These are phyloP conservation scores for Macroventuria anomochaeta DNA, from an alignment of 2,329 filamentous ascomycete genomes.

Conservation along the genomic window DNA sequence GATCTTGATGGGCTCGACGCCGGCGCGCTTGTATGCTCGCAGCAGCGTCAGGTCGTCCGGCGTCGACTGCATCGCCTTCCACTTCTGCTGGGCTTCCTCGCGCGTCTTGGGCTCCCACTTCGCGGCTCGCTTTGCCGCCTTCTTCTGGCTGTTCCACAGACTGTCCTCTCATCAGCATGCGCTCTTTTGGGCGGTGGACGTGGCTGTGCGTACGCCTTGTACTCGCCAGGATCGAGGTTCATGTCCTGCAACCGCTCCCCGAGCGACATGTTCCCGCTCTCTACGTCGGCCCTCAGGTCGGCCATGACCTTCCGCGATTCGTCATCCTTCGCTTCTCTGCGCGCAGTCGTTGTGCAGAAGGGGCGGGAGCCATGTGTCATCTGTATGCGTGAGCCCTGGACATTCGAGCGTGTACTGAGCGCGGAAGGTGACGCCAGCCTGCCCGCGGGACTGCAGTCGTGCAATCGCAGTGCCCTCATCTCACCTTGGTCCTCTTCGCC, in stretches of 20 bases:
- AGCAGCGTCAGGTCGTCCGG: slow-evolving; percentile 42
- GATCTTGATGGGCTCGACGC: slow-evolving; percentile 44
- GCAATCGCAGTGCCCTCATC: slow-evolving; percentile 6
- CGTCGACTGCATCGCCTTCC: slow-evolving; percentile 39
- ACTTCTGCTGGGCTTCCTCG: slow-evolving; percentile 37
- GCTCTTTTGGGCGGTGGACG: neutral
- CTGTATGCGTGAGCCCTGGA: slow-evolving; percentile 32
- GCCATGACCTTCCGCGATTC: slow-evolving; percentile 20
- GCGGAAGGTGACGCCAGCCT: too few relatives aligned
- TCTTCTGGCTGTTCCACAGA: slow-evolving; percentile 35
- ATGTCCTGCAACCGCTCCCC: slow-evolving; percentile 38
- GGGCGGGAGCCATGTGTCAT: slow-evolving; percentile 33
- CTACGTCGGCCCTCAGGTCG: slow-evolving; percentile 26
- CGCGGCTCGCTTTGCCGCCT: slow-evolving; percentile 26
- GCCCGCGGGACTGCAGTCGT: too few relatives aligned
- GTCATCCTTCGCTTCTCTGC: slow-evolving; percentile 30
- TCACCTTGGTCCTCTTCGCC: slow-evolving; percentile 53
- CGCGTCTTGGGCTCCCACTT: slow-evolving; percentile 39
- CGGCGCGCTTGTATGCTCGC: slow-evolving; percentile 41
- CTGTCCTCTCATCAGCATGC: slow-evolving; percentile 28
- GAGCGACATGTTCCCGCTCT: slow-evolving; percentile 31
- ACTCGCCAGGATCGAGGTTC: slow-evolving; percentile 38
- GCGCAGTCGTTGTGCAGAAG: slow-evolving; percentile 33
- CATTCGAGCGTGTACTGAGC: too few relatives aligned
- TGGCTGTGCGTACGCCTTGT: slow-evolving; percentile 32